These are phyloP conservation scores for Cordyceps pruinosa DNA, from an alignment of 2,329 filamentous ascomycete species.

Conservation along the genomic window DNA sequence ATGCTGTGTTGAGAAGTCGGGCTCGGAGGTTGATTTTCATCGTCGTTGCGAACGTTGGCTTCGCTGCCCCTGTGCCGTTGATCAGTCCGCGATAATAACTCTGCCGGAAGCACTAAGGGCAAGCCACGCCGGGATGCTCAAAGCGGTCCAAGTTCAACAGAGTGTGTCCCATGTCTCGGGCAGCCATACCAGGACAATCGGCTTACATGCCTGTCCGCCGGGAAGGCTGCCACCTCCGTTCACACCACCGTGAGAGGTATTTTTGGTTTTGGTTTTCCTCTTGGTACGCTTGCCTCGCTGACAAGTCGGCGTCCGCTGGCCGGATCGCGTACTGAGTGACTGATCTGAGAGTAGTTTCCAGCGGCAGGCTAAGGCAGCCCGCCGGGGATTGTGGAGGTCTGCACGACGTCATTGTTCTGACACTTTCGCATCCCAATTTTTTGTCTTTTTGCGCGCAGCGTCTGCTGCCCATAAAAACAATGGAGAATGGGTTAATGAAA, in stretches of 20 bases:
- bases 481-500: not conserved
- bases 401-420: conserved; percentile 10
- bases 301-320: not conserved
- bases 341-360: not conserved
- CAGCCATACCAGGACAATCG: conserved; percentile 4
- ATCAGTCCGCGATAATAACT: not conserved
- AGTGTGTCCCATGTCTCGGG: conserved; percentile 6
- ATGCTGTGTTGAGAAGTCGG: not conserved
- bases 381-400: not conserved
- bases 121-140: conserved; percentile 11
- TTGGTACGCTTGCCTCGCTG: not conserved
- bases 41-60: not conserved
- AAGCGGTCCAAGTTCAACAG: too few relatives aligned
- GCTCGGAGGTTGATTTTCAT: not conserved
- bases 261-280: not conserved
- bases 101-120: not conserved
- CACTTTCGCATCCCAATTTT: conserved; percentile 1
- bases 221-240: not conserved
- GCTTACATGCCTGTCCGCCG: conserved; percentile 5
- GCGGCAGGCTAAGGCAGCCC: not conserved
- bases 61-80: not conserved
- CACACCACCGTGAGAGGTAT: not conserved
- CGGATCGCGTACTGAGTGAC: conserved; percentile 2
- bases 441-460: not conserved
- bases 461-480: not conserved